Conservation (phyloP, 305 asterid genomes). For the Fraxinus nigra region DNA sequence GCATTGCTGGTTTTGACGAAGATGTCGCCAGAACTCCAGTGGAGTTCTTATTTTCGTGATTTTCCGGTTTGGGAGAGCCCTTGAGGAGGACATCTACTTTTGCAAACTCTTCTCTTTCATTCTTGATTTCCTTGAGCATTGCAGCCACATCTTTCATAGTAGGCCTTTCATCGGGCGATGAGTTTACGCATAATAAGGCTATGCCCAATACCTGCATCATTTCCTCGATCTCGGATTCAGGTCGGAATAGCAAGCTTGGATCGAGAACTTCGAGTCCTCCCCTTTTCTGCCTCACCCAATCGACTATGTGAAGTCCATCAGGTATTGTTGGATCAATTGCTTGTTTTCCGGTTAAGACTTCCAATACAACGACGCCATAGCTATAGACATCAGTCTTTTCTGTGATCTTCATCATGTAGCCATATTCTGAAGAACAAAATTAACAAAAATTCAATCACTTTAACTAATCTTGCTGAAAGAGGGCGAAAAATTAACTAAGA, state of each 20-base stretch:
- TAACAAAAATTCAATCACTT: not conserved
- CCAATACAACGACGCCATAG: constrained; percentile 75
- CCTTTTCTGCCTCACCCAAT: constrained; percentile 66
- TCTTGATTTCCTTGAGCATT: constrained; percentile 77
- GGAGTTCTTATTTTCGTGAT: constrained; percentile 20
- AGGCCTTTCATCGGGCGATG: constrained; percentile 69
- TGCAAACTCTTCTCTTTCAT: constrained; percentile 53
- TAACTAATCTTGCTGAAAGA: not conserved
- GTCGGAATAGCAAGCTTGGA: constrained; percentile 36
- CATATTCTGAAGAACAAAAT: constrained; percentile 29
- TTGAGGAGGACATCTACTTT: constrained; percentile 43
- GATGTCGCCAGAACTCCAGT: constrained; percentile 27
- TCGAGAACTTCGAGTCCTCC: constrained; percentile 50
- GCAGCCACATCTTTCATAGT: constrained; percentile 79
- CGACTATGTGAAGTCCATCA: constrained; percentile 80
- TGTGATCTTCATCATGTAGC: constrained; percentile 75
- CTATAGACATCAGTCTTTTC: constrained; percentile 83
- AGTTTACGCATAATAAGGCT: constrained; percentile 69
- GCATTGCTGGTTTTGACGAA: constrained; percentile 38
- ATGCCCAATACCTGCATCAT: constrained; percentile 77
- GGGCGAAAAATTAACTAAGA: not conserved
- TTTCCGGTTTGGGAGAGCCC: constrained; percentile 28
- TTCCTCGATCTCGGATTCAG: constrained; percentile 61
- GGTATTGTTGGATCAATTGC: constrained; percentile 77
- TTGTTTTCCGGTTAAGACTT: constrained; percentile 72